Base-by-base conservation (phyloP, 73 alveolate genomes). In the Paramecium sonneborni region DNA sequence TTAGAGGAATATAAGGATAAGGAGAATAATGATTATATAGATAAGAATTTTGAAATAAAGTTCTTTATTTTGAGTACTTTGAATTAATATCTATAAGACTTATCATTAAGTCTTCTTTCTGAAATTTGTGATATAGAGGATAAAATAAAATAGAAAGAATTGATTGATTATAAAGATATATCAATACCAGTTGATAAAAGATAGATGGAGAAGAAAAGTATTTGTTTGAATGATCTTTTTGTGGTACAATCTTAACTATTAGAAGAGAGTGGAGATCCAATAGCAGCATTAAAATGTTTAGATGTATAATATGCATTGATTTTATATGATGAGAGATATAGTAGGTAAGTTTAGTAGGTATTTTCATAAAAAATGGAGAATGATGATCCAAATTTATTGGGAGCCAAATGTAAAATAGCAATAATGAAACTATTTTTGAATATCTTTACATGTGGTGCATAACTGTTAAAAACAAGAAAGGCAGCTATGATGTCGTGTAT, bases 261-360 rank as follows among this genome's bases (percentile, higher is more conserved):
- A 21, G 90, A 79, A 46, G 90, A 79, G 21, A 43, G 76, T 39
- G 90, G 90, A 39, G 90, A 79, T 79, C 90, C 90, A 3, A 44
- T 79, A 6, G 72, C 90, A 8, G 90, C 90, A 6, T 44, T 79
- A 2, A 79, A 79, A 79, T 79, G 90, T 23, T 79, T 79, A 44
- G 90, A 79, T 79, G 90, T 79, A 1, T 11, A 79, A 43, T 79
- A 79, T 79, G 90, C 90, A 15, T 23, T 79, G 20, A 38, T 79
- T 7, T 24, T 79, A 1, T 79, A 79, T 43, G 90, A 79, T 44
- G 72, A 79, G 6, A 79, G 55, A 44, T 79, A 20, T 6, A 24
- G 34, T 41, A 43, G 55, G 24, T 44, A 79, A 79, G 74, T 79
- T 0, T 30, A 26, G 10, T 20, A 44, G 10, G 90, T 79, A 20